Conservation (phyloP, 2,329 filamentous ascomycete genomes). For the Arthrinium puccinioides region DNA sequence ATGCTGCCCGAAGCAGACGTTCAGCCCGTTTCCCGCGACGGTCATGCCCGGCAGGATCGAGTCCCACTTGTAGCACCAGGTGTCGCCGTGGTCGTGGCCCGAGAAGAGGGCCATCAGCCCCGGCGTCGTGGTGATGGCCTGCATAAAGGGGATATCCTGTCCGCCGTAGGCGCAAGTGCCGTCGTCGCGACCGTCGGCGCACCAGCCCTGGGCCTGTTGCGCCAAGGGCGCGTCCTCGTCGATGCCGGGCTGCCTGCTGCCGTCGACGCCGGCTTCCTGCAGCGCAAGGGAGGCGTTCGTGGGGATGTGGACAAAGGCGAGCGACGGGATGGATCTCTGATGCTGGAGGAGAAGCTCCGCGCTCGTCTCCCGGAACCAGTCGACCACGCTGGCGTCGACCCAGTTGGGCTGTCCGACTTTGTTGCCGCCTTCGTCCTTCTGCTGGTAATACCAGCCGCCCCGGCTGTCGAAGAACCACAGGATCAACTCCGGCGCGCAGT, state of each 20-base stretch:
- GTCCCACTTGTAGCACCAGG: conserved; percentile 49
- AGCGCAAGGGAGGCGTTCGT: conserved; percentile 32
- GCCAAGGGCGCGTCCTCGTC: conserved; percentile 35
- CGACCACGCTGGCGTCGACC: conserved; percentile 36
- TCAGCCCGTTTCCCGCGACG: conserved; percentile 28
- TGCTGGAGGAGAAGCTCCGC: conserved; percentile 20
- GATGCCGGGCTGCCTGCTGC: conserved; percentile 33
- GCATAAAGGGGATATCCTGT: conserved; percentile 57
- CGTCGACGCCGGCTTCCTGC: conserved; percentile 29
- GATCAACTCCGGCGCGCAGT: conserved; percentile 35
- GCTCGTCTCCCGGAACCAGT: conserved; percentile 34
- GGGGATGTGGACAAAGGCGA: conserved; percentile 43
- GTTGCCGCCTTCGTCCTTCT: conserved; percentile 19
- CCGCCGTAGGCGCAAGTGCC: conserved; percentile 33
- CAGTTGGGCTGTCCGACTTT: conserved; percentile 31
- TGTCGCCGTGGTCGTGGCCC: conserved; percentile 60
- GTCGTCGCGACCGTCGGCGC: conserved; percentile 28
- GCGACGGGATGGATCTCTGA: conserved; percentile 31
- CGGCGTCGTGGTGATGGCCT: conserved; percentile 44
- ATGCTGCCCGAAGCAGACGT: conserved; percentile 54
- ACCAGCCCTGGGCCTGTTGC: conserved; percentile 37
- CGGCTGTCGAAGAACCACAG: conserved; percentile 69
- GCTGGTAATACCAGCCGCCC: conserved; percentile 46
- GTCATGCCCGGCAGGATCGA: conserved; percentile 16
- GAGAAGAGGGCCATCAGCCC: conserved; percentile 53